phyloP scores from a whole-genome alignment of 2,329 filamentous ascomycete genomes.

The Metarhizium humberi region DNA sequence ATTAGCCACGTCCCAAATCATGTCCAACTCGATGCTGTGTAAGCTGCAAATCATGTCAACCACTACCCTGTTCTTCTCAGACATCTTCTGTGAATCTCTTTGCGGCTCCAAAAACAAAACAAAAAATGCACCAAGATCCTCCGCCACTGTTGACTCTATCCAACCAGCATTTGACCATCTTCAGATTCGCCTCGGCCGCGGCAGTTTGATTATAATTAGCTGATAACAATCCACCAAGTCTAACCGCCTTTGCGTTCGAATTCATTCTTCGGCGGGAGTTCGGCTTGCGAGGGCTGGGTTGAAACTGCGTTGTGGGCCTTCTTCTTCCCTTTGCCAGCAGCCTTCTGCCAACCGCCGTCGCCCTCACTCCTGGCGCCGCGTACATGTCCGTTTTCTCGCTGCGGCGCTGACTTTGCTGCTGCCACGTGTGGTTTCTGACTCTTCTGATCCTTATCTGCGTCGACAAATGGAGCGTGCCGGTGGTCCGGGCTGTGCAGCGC shows the following conservation, averaged over 20 bases:
- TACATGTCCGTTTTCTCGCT: conserved; percentile 42
- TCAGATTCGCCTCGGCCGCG: background rate
- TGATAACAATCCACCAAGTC: conserved; percentile 14
- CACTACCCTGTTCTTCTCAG: conserved; percentile 1
- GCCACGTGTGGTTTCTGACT: conserved; percentile 14
- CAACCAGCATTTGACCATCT: conserved; percentile 4
- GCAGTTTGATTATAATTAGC: conserved; percentile 1
- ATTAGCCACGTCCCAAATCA: background rate
- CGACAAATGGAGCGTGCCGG: conserved; percentile 1
- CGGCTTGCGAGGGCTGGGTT: conserved; percentile 29
- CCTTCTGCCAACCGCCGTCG: conserved; percentile 50
- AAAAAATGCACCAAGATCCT: background rate
- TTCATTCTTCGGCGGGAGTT: conserved; percentile 48
- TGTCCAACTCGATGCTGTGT: background rate
- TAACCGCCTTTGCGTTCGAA: conserved; percentile 55
- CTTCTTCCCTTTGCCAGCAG: conserved; percentile 40
- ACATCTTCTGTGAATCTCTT: background rate
- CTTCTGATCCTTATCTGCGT: conserved; percentile 13
- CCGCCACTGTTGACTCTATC: conserved; percentile 4
- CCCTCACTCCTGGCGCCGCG: conserved; percentile 46
- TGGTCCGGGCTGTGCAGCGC: background rate
- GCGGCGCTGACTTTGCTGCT: conserved; percentile 26
- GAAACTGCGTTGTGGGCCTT: conserved; percentile 34
- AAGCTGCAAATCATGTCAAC: background rate
- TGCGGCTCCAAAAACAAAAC: conserved; percentile 1